Conservation (phyloP, 1,284 basidiomycete species). For the Apiotrichum mycotoxinovorans region DNA sequence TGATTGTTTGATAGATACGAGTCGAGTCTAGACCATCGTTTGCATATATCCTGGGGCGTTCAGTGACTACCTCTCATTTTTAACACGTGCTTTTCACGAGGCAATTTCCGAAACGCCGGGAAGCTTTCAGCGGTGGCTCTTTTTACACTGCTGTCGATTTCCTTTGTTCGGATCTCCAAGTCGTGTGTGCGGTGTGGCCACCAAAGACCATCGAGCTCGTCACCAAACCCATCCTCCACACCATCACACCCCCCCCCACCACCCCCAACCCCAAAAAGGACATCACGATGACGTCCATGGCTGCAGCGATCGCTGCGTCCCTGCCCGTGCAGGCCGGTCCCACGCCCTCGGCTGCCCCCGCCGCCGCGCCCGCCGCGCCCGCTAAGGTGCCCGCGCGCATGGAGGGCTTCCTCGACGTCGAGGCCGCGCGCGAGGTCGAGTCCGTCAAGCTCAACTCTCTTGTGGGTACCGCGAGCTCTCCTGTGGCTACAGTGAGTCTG, state of each 20-base stretch:
- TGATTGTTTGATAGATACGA: background rate
- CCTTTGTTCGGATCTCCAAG: constrained; percentile 1
- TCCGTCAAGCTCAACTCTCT: constrained; percentile 77
- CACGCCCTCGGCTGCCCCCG: constrained; percentile 59
- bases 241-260: background rate
- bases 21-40: too few relatives aligned
- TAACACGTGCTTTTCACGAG: background rate
- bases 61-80: too few relatives aligned
- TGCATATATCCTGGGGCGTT: too few relatives aligned
- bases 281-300: constrained; percentile 64
- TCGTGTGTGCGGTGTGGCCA: background rate
- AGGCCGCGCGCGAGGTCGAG: constrained; percentile 75
- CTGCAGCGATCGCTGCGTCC: constrained; percentile 73
- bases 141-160: background rate
- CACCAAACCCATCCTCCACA: background rate
- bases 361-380: constrained; percentile 52
- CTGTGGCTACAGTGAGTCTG: background rate
- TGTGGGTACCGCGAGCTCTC: constrained; percentile 55
- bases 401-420: constrained; percentile 84
- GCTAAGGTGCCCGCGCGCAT: constrained; percentile 73
- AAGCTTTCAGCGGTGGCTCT: background rate
- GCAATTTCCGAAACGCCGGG: constrained; percentile 1
- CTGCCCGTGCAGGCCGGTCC: constrained; percentile 58
- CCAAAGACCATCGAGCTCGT: background rate
- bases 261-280: constrained; percentile 15